Evolutionary conservation across 768 basidiomycete genomes (phyloP), one percentile per base, ranked within the genome.

Genomic region (Mycena galopus): DNA sequence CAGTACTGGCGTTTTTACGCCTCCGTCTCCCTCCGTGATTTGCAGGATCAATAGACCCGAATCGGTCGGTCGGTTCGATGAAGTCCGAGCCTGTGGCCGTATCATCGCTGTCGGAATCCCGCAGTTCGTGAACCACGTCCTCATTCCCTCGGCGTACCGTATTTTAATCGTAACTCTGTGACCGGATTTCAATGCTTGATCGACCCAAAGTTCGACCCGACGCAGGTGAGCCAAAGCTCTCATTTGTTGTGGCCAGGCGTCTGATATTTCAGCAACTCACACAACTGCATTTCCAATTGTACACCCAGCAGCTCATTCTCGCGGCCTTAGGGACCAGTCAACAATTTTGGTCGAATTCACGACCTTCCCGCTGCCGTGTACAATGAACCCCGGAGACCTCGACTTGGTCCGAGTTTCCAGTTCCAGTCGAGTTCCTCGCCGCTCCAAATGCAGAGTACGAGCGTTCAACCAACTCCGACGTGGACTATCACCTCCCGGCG

Each of bases 231-330:
- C 57, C 63, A 71, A 27, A 65, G 44, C 53, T 68, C 74, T 65
- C 9, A 63, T 78, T 14, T 73, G 63, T 63, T 74, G 73, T 62
- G 65, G 77, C 35, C 27, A 63, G 42, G 67, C 30, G n/a, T 73
- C 44, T 70, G 55, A 51, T 62, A 29, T 55, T 67, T 6, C 62
- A 84, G 83, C 73, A 77, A 25, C 78, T 84, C 29, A 76, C 79
- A 25, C 78, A 81, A 66, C 55, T 85, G 9, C 81, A 81, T 56
- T 78, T 84, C 44, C 78, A 79, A 53, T 66, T 86, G 39, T 79
- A 76, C 60, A 72, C 76, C 4, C 73, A 77, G 14, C 80, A 78
- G 44, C 73, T 86, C 19, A 74, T 82, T 33, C 69, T 86, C 29
- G 72, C 82, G 3, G 83, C 83, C 23, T 80, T 4, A 75, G 78